These are phyloP conservation scores for Phlegmacium glaucopus DNA, from an alignment of 768 basidiomycete species.

Conservation along the genomic window DNA sequence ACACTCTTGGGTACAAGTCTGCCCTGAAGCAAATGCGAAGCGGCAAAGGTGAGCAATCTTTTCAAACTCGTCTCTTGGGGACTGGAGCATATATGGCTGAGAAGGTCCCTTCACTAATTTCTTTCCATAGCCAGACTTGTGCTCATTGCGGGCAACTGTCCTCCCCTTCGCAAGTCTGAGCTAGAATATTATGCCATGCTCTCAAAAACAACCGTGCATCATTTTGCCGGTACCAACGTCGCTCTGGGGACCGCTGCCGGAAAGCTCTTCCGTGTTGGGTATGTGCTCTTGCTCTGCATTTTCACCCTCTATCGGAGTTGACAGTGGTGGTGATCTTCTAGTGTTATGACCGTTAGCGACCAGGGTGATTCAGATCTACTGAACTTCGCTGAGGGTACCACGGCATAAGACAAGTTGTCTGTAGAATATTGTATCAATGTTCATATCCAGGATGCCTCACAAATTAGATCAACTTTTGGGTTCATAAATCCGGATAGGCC, in stretches of 20 bases:
- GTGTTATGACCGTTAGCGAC: slow-evolving; percentile 97
- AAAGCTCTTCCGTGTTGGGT: slow-evolving; percentile 99
- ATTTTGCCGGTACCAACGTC: slow-evolving; percentile 97
- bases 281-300: slow-evolving; percentile 9
- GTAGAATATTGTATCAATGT: too few species aligned
- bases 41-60: slow-evolving; percentile 82
- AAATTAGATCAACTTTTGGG: too few species aligned
- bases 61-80: slow-evolving; percentile 61
- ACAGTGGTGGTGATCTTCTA: slow-evolving; percentile 25
- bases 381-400: slow-evolving; percentile 73
- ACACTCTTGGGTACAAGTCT: slow-evolving; percentile 95
- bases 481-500: too few species aligned
- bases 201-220: slow-evolving; percentile 98
- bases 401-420: slow-evolving; percentile 42
- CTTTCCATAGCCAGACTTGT: slow-evolving; percentile 85
- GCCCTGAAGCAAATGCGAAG: slow-evolving; percentile 97
- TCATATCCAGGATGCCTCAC: too few species aligned
- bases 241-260: slow-evolving; percentile 98
- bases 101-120: slow-evolving; percentile 92
- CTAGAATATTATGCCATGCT: slow-evolving; percentile 99
- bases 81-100: slow-evolving; percentile 97
- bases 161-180: slow-evolving; percentile 98
- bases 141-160: slow-evolving; percentile 98
- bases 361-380: slow-evolving; percentile 96
- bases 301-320: slow-evolving; percentile 12